phyloP scores from a whole-genome alignment of 352 stramenopile genomes.

The Phytophthora foliorum region DNA sequence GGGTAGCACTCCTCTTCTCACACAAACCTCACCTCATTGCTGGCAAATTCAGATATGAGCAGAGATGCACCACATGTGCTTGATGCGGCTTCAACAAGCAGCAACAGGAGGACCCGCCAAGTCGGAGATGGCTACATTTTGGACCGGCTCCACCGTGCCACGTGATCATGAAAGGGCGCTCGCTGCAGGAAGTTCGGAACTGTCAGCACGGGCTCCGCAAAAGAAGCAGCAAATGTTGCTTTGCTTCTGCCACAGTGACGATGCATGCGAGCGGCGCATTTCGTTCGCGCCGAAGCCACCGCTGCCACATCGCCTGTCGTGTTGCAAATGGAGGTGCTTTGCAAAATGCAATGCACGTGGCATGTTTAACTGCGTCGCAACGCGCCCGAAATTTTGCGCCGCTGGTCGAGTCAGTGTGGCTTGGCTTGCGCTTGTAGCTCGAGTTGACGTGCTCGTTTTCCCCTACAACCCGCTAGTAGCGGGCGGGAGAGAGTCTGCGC shows the following conservation, averaged over 20 bases:
- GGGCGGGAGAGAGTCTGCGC: conserved; percentile 24
- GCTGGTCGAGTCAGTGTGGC: conserved; percentile 18
- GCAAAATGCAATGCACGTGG: no score
- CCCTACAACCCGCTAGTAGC: conserved; percentile 8
- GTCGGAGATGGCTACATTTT: conserved; percentile 28
- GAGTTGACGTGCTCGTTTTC: conserved; percentile 19
- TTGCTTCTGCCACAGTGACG: conserved; percentile 2
- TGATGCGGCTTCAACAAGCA: conserved; percentile 1
- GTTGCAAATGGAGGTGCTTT: no score
- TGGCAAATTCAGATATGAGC: conserved; percentile 5
- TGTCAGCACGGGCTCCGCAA: conserved; percentile 2
- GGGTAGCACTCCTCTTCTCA: background rate
- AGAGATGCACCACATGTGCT: background rate
- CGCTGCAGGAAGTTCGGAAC: background rate
- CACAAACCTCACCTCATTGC: background rate
- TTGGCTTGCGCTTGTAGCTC: conserved; percentile 17
- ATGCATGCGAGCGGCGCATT: conserved; percentile 2
- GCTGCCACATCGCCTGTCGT: no score
- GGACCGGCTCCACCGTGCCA: conserved; percentile 21
- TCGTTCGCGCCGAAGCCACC: background rate
- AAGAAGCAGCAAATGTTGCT: conserved; percentile 12
- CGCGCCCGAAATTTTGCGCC: conserved; percentile 23
- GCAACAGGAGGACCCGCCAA: no score
- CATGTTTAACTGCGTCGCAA: conserved; percentile 10
- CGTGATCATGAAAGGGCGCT: conserved; percentile 24